phyloP scores from a whole-genome alignment of 1,284 basidiomycete species.

The Tilletia indica region DNA sequence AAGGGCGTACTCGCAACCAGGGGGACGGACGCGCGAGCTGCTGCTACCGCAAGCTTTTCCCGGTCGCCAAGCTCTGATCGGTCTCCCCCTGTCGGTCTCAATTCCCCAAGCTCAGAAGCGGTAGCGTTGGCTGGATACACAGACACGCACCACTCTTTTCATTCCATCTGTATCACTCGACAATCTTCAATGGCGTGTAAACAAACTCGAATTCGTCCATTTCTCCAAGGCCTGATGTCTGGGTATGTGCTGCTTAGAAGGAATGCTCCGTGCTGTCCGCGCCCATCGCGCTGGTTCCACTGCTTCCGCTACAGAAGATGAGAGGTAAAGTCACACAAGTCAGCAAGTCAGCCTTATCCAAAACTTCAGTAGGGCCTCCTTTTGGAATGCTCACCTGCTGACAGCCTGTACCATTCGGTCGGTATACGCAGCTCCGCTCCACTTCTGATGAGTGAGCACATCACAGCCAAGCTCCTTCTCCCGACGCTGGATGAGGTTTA shows the following conservation, averaged over 20 bases:
- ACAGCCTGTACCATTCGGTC: constrained; percentile 53
- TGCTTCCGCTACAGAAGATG: constrained; percentile 32
- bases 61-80: too few relatives aligned
- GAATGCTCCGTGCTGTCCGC: constrained; percentile 42
- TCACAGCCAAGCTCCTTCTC: constrained; percentile 54
- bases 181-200: too few relatives aligned
- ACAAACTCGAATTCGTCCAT: too few relatives aligned
- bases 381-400: constrained; percentile 22
- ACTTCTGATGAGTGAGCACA: constrained; percentile 54
- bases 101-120: too few relatives aligned
- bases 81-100: background rate
- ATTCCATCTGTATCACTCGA: too few relatives aligned
- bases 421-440: constrained; percentile 52
- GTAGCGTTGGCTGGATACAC: background rate
- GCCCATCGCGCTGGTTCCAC: constrained; percentile 50
- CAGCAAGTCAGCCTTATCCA: background rate
- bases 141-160: too few relatives aligned
- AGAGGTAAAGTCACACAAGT: background rate
- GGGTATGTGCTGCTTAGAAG: constrained; percentile 24
- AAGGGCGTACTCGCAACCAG: too few relatives aligned
- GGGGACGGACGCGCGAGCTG: too few relatives aligned
- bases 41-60: too few relatives aligned
- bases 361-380: background rate
- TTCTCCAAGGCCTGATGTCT: too few relatives aligned
- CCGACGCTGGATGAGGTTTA: constrained; percentile 51